Percentiles rank a stretch among this genome's conserved stretches.
phyloP scores from a whole-genome alignment of 139 green algal genomes.

The Closterium sp. region DNA sequence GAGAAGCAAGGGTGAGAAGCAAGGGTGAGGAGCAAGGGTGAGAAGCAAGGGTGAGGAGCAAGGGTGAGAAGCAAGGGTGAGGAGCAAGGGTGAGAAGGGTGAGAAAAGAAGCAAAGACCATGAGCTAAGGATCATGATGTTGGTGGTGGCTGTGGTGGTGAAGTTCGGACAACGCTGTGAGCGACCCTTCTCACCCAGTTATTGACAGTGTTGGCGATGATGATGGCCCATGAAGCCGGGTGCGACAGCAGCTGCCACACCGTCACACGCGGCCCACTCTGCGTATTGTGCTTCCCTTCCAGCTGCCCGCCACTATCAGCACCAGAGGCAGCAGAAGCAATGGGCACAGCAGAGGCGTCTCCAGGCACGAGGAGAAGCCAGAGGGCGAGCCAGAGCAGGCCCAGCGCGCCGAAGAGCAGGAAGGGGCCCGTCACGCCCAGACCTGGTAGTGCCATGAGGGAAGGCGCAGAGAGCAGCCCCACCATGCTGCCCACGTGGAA shows the following conservation, averaged over 20 bases:
- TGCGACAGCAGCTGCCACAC: constrained; percentile 44
- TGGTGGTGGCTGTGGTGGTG: too few relatives aligned
- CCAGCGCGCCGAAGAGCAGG: constrained; percentile 50
- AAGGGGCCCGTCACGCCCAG: constrained; percentile 68
- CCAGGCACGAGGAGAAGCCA: constrained; percentile 34
- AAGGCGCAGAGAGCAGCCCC: constrained; percentile 69
- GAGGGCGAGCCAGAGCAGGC: constrained; percentile 46
- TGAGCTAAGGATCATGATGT: too few relatives aligned
- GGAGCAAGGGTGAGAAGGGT: too few relatives aligned
- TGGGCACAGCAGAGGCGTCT: too few relatives aligned
- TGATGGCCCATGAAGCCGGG: constrained; percentile 49
- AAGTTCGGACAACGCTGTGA: too few relatives aligned
- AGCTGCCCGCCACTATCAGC: neutral
- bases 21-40: too few relatives aligned
- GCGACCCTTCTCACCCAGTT: constrained; percentile 48
- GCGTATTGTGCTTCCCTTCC: neutral
- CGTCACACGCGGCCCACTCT: neutral
- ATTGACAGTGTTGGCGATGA: constrained; percentile 58
- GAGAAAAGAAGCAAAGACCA: too few relatives aligned
- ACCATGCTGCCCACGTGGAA: constrained; percentile 55
- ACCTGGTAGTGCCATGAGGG: constrained; percentile 67
- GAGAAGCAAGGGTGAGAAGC: too few relatives aligned
- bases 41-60: too few relatives aligned
- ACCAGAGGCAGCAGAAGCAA: neutral
- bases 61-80: too few relatives aligned